Base-by-base conservation (phyloP, 768 basidiomycete species). In the Suillus americanus region DNA sequence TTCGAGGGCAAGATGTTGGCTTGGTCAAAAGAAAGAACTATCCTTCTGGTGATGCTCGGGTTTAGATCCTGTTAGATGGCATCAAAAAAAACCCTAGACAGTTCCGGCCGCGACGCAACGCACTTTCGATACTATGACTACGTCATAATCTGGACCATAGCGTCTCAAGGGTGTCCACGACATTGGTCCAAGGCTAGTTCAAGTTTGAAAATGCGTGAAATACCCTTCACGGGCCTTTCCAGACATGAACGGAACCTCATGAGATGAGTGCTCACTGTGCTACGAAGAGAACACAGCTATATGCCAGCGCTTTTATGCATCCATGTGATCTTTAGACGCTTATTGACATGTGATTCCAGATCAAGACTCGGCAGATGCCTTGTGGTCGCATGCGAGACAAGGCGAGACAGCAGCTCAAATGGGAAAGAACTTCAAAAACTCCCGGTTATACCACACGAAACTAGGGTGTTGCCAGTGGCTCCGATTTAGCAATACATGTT, bases 191-290 rank as follows among this genome's bases (percentile, higher is more conserved):
- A 50, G 50, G 50, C 13, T 6, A 7, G 25, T 28, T 14, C 23
- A 25, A 48, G 13, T 48, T 28, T 13, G n/a, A 46, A 3, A 5
- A 48, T 48, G 16, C 14, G 14, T 16, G 55, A 73, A 74, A 46
- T 75, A 75, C 4, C 71, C 70, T 43, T 77, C 70, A 12, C 57
- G 54, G 60, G 65, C 62, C 46, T 71, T 71, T 13, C 72, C 74
- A n/a, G 67, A 64, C 35, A 66, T 59, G 62, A 77, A 75, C 2
- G 73, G 35, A 10, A 75, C 65, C 3, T 62, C 69, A 68, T 33
- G 33, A 33, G 33, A 68, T 33, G 33, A 33, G 33, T 16, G 51
- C 6, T 64, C 56, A 6, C 63, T 69, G 2, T 71, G 69, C 33
- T 5, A 70, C 76, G 67, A 1, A 33, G 62, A 18, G 71, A 74